These are phyloP conservation scores for Panicum miliaceum DNA, from an alignment of 176 grass and related monocot genomes.

Conservation along the genomic window DNA sequence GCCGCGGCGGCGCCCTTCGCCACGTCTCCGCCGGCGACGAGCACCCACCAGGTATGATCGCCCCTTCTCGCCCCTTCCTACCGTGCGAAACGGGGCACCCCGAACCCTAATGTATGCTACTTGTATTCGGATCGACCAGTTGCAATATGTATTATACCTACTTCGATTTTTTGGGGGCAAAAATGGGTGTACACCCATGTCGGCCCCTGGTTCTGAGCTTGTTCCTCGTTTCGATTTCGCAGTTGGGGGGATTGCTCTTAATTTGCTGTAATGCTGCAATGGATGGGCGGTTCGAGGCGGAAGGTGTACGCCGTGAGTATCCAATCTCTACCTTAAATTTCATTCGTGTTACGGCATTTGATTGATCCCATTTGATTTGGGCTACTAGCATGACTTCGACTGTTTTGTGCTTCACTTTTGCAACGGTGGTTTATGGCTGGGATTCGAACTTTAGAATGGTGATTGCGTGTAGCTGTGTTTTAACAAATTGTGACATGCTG, in stretches of 20 bases:
- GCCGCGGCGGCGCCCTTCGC: neutral
- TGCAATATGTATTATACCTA: too few species aligned
- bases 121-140: neutral
- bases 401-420: neutral
- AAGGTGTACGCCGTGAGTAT: constrained; percentile 78
- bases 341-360: neutral
- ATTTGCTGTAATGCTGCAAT: constrained; percentile 71
- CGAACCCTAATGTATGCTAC: neutral
- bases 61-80: neutral
- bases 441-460: neutral
- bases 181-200: neutral
- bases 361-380: constrained; percentile 8
- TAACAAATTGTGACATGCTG: neutral
- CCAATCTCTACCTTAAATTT: neutral
- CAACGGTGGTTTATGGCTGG: neutral
- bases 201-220: too few species aligned
- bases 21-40: neutral
- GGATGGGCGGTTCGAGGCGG: constrained; percentile 83
- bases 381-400: neutral
- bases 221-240: neutral
- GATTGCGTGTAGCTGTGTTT: constrained; percentile 17
- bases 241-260: neutral
- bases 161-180: too few species aligned
- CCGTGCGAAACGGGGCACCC: neutral
- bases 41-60: neutral